These are phyloP conservation scores for Fusarium subtropicale DNA, from an alignment of 2,329 filamentous ascomycete species.

Conservation along the genomic window DNA sequence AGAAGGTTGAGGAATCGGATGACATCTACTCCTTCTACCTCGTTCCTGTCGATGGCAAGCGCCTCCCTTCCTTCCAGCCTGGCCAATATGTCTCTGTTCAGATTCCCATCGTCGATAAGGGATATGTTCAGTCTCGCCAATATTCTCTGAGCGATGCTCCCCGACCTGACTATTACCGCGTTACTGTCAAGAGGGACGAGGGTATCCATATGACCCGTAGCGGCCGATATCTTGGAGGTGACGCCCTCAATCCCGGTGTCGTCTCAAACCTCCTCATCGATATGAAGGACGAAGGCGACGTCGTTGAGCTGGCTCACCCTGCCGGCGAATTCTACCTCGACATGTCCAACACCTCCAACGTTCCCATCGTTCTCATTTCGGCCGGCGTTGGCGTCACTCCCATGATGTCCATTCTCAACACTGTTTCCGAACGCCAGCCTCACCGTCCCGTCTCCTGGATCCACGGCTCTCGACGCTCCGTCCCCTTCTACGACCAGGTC, in stretches of 20 bases:
- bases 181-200: slow-evolving; percentile 76
- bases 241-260: slow-evolving; percentile 66
- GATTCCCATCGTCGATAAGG: slow-evolving; percentile 65
- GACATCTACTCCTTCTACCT: slow-evolving; percentile 79
- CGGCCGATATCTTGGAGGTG: slow-evolving; percentile 41
- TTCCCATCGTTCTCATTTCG: slow-evolving; percentile 68
- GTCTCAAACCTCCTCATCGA: slow-evolving; percentile 78
- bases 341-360: slow-evolving; percentile 51
- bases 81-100: slow-evolving; percentile 79
- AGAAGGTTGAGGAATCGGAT: slow-evolving; percentile 73
- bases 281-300: slow-evolving; percentile 69
- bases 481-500: slow-evolving; percentile 67
- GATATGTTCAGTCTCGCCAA: slow-evolving; percentile 74
- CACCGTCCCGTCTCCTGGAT: slow-evolving; percentile 68
- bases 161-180: slow-evolving; percentile 71
- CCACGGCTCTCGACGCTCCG: slow-evolving; percentile 64
- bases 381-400: slow-evolving; percentile 71
- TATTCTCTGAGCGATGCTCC: slow-evolving; percentile 79
- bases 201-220: slow-evolving; percentile 58
- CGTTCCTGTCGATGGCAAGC: slow-evolving; percentile 68
- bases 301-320: slow-evolving; percentile 74
- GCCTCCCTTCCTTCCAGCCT: slow-evolving; percentile 72
- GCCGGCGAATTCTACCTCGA: slow-evolving; percentile 71
- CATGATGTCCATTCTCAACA: slow-evolving; percentile 70
- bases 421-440: slow-evolving; percentile 58